These are phyloP conservation scores for Trametes punicea DNA, from an alignment of 768 basidiomycete species.

Conservation along the genomic window DNA sequence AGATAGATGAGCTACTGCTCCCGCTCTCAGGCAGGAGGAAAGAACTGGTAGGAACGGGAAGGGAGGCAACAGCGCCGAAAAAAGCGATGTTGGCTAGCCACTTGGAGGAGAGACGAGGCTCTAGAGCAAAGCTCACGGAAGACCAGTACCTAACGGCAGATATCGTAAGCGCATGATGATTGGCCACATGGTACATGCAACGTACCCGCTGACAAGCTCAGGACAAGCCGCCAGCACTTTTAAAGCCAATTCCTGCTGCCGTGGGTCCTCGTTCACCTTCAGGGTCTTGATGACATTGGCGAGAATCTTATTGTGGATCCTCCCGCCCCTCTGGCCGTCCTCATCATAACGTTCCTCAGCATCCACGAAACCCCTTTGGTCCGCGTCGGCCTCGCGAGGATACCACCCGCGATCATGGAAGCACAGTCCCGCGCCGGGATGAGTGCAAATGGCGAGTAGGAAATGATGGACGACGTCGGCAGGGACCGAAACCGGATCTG, in stretches of 20 bases:
- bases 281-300: constrained; percentile 67
- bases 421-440: constrained; percentile 80
- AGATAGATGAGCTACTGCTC: constrained; percentile 35
- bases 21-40: constrained; percentile 50
- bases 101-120: constrained; percentile 82
- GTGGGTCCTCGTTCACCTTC: constrained; percentile 84
- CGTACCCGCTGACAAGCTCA: constrained; percentile 77
- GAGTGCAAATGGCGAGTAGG: constrained; percentile 76
- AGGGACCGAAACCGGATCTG: constrained; percentile 51
- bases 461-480: constrained; percentile 87
- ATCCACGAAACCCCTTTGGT: constrained; percentile 28
- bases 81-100: constrained; percentile 92
- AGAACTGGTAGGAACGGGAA: constrained; percentile 61
- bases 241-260: constrained; percentile 80
- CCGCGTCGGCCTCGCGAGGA: constrained; percentile 53
- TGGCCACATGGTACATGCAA: constrained; percentile 2
- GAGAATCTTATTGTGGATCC: constrained; percentile 80
- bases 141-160: constrained; percentile 62
- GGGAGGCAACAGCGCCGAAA: constrained; percentile 72
- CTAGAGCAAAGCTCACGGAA: constrained; percentile 64
- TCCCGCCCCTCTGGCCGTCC: constrained; percentile 39
- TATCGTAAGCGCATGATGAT: background rate
- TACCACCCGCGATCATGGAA: constrained; percentile 93
- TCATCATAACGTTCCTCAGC: constrained; percentile 25
- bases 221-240: constrained; percentile 82